Conservation (phyloP, 2,329 filamentous ascomycete genomes). For the Colletotrichum magnum region DNA sequence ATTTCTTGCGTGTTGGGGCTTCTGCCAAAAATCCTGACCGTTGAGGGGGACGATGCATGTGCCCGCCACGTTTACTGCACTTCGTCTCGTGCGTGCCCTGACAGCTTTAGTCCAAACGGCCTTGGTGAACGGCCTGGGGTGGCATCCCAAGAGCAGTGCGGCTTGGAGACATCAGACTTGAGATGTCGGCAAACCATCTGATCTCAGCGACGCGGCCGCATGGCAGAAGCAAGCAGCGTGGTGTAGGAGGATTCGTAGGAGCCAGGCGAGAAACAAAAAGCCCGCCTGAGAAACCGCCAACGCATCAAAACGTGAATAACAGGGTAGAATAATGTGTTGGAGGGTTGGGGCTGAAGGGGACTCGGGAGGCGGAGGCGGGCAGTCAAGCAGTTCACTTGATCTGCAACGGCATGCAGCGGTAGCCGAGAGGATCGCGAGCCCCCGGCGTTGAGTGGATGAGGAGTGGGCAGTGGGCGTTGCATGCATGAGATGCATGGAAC, state of each 20-base stretch:
- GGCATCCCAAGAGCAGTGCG: slow-evolving; percentile 2
- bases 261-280: not conserved
- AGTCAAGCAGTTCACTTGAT: slow-evolving; percentile 20
- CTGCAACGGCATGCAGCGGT: slow-evolving; percentile 29
- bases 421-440: slow-evolving; percentile 18
- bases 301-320: slow-evolving; percentile 30
- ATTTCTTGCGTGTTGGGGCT: not conserved
- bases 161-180: slow-evolving; percentile 16
- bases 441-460: slow-evolving; percentile 26
- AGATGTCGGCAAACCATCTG: slow-evolving; percentile 13
- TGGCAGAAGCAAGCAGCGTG: not conserved
- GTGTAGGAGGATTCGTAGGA: slow-evolving; percentile 3
- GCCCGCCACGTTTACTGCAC: slow-evolving; percentile 3
- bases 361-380: slow-evolving; percentile 6
- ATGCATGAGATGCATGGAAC: slow-evolving; percentile 26
- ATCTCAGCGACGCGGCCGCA: slow-evolving; percentile 3
- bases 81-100: not conserved
- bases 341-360: slow-evolving; percentile 18
- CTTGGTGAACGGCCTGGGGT: not conserved
- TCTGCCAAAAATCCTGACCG: not conserved
- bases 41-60: not conserved
- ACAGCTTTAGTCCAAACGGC: not conserved
- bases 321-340: not conserved
- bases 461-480: slow-evolving; percentile 7
- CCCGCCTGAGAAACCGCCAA: slow-evolving; percentile 12